Percentiles rank a stretch among this genome's conserved stretches.
Conservation (phyloP, 345 rosid genomes). For the Eucalyptus cloeziana region DNA sequence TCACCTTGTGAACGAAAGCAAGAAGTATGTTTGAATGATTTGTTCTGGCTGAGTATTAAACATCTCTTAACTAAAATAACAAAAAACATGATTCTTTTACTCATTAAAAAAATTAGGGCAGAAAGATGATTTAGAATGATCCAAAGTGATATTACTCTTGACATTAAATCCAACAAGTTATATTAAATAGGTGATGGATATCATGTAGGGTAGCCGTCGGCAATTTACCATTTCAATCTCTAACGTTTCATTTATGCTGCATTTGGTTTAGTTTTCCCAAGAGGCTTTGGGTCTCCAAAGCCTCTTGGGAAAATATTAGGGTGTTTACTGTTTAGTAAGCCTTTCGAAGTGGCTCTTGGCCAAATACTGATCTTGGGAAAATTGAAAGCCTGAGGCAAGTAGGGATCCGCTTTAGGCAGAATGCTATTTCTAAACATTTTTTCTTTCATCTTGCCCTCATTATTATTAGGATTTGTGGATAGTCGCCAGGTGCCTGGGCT, state of each 20-base stretch:
- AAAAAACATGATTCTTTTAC: background rate
- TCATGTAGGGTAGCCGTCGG: background rate
- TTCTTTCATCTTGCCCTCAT: no score
- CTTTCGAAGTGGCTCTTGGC: no score
- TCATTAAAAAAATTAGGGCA: background rate
- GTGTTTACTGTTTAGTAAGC: no score
- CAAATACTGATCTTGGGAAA: no score
- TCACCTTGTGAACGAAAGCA: background rate
- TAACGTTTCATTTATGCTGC: no score
- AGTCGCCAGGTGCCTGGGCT: no score
- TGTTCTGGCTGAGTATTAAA: background rate
- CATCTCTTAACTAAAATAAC: background rate
- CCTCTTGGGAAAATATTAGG: no score
- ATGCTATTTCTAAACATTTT: no score
- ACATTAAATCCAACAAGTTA: background rate
- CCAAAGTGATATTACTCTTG: background rate
- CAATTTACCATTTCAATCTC: background rate
- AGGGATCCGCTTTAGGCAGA: accelerated
- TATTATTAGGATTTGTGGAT: no score
- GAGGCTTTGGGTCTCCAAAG: no score
- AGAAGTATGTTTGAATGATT: background rate
- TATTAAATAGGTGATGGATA: background rate
- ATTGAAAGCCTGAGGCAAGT: accelerated
- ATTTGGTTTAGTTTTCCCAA: no score
- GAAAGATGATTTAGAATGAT: background rate